Evolutionary conservation across 1,284 basidiomycete genomes (phyloP), one percentile per base, ranked within the genome.

Genomic region (Heimioporus retisporus): DNA sequence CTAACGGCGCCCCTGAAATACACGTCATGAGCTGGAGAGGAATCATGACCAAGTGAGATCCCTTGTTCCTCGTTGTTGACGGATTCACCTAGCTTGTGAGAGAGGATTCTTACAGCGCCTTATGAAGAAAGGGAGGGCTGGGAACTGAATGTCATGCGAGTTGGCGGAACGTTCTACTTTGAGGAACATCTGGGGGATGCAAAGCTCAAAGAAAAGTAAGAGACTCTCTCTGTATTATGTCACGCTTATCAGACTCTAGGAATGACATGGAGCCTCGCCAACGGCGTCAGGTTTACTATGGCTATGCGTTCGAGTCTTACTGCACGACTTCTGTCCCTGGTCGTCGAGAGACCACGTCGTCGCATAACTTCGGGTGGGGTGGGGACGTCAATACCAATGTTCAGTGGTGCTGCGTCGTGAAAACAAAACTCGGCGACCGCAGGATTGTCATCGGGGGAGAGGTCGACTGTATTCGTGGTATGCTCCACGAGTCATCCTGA

Each of bases 331-430:
- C 79, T 21, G 69, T 62, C 3, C 80, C 78, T 15, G 72, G 78
- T 8, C 61, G 67, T 25, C 72, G 69, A 54, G 73, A 75, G 42
- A 67, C 68, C 11, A 21, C 53, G 10, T 58, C 68, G 11, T 65
- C 70, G 16, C 40, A 59, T 50, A 59, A 84, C 5, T 73, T 77
- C 11, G 91, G 90, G 1, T 97, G 96, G 95, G 88, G 93, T 61
- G 94, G 93, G 0, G 91, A 94, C 68, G 95, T 98, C 14, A 90
- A 99, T 76, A 98, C 95, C 7, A 98, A 98, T 75, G 90, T 95
- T 0, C 97, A 98, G 77, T 99, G 96, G 96, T 98, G 97, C 77
- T 93, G 90, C 69, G 90, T 99, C 35, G 93, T 97, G 56, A 94
- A 95, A 77, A 96, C 96, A 4, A 95, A 95, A 67, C 87, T 98